Percentiles rank a stretch among this genome's conserved stretches.
These are phyloP conservation scores for Rhodotorula sp. DNA, from an alignment of 1,284 basidiomycete species.

Conservation along the genomic window DNA sequence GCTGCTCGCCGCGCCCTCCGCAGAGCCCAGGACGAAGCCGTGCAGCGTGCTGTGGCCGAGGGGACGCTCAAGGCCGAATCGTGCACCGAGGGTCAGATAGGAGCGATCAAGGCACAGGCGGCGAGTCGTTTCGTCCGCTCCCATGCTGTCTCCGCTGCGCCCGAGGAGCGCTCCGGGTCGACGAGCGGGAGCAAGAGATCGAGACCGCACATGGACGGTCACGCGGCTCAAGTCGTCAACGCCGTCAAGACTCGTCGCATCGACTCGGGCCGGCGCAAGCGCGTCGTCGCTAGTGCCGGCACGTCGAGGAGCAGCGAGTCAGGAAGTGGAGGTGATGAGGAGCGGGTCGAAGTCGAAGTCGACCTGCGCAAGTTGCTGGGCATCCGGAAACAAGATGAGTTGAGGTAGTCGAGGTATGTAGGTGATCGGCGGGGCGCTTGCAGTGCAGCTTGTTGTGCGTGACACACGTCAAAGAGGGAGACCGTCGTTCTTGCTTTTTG, in stretches of 20 bases:
- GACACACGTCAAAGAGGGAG: no score
- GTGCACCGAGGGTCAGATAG: constrained; percentile 1
- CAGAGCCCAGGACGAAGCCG: neutral
- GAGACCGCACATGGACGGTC: neutral
- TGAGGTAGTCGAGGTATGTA: no score
- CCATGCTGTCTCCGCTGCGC: neutral
- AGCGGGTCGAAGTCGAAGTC: constrained; percentile 6
- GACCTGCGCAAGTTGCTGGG: constrained; percentile 13
- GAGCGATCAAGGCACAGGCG: neutral
- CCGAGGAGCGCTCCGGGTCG: no score
- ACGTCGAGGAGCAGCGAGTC: neutral
- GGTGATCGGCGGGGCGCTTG: no score
- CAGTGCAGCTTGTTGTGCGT: no score
- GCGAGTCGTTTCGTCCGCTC: neutral
- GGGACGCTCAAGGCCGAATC: neutral
- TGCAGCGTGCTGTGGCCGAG: neutral
- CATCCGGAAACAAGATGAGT: neutral
- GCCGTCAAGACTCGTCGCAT: neutral
- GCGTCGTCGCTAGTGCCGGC: neutral
- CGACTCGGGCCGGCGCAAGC: neutral
- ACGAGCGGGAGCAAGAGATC: neutral
- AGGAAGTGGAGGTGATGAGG: neutral
- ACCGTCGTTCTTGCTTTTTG: no score
- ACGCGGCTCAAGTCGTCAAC: neutral
- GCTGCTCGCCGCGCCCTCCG: neutral